A percentile compares a stretch with the other conserved stretches of the same genome.
phyloP scores from a whole-genome alignment of 371 early-diverging fungal species.

The Circinella umbellata region DNA sequence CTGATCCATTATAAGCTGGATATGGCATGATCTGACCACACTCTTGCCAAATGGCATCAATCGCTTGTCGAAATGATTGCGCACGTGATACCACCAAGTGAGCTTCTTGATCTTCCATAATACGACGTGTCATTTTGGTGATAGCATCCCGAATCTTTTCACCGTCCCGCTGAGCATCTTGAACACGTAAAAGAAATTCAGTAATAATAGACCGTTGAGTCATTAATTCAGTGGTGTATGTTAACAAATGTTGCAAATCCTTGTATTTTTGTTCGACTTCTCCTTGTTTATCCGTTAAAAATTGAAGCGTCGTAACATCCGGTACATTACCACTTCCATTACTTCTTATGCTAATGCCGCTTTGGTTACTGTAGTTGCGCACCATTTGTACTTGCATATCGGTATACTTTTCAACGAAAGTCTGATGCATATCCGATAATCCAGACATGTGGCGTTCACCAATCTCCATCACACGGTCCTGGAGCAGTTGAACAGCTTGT shows the following conservation, averaged over 20 bases:
- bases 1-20: slow-evolving; percentile 33
- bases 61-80: slow-evolving; percentile 27
- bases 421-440: slow-evolving; percentile 11
- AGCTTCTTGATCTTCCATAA: slow-evolving; percentile 33
- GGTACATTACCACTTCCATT: neutral
- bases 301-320: slow-evolving; percentile 21
- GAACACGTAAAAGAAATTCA: slow-evolving; percentile 45
- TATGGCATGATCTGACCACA: slow-evolving; percentile 37
- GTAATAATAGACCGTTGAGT: slow-evolving; percentile 41
- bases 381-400: neutral
- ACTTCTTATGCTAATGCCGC: neutral
- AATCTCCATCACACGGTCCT: slow-evolving; percentile 41
- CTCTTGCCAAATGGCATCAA: slow-evolving; percentile 36
- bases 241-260: slow-evolving; percentile 28
- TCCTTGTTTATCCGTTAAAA: slow-evolving; percentile 28
- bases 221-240: slow-evolving; percentile 41
- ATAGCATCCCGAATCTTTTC: slow-evolving; percentile 46
- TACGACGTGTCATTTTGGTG: slow-evolving; percentile 38
- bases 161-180: slow-evolving; percentile 46
- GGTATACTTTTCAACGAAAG: neutral
- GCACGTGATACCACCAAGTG: slow-evolving; percentile 29
- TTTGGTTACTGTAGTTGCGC: too few species aligned
- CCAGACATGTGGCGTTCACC: slow-evolving; percentile 15
- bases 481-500: slow-evolving; percentile 38
- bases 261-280: slow-evolving; percentile 35